Percentiles rank a stretch among this genome's conserved stretches.
These are phyloP conservation scores for Xylaria sp. DNA, from an alignment of 2,329 filamentous ascomycete genomes.

Conservation along the genomic window DNA sequence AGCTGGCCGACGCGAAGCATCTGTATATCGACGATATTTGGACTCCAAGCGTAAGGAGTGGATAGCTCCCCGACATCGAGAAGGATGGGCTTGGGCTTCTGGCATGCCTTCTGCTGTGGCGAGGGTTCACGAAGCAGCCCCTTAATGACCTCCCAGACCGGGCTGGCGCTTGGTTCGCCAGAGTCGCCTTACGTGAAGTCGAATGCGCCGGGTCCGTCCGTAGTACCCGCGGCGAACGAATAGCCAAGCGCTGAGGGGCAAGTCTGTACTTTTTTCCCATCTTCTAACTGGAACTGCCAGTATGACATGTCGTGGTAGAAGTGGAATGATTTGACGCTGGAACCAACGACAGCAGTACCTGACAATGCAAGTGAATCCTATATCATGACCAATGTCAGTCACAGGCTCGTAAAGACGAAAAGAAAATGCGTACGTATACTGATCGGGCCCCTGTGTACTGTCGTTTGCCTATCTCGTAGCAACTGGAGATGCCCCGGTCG, in stretches of 20 bases:
- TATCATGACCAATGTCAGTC: constrained; percentile 4
- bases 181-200: constrained; percentile 84
- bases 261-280: constrained; percentile 65
- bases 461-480: constrained; percentile 65
- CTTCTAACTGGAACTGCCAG: constrained; percentile 66
- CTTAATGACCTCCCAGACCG: constrained; percentile 72
- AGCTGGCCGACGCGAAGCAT: constrained; percentile 76
- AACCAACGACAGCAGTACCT: constrained; percentile 51
- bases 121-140: constrained; percentile 64
- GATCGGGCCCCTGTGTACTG: constrained; percentile 58
- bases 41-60: constrained; percentile 74
- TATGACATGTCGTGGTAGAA: constrained; percentile 72
- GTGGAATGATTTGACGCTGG: constrained; percentile 71
- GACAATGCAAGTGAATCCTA: constrained; percentile 16
- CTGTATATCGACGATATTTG: constrained; percentile 86
- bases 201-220: constrained; percentile 80
- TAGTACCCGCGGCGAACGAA: constrained; percentile 84
- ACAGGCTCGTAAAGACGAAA: neutral
- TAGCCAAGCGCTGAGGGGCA: constrained; percentile 84
- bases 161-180: constrained; percentile 62
- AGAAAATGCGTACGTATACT: constrained; percentile 34
- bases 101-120: constrained; percentile 65
- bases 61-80: constrained; percentile 77
- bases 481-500: constrained; percentile 69
- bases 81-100: constrained; percentile 75